A percentile compares a stretch with the other conserved stretches of the same genome.
phyloP scores from a whole-genome alignment of 176 grass and related monocot genomes.

The Themeda triandra region DNA sequence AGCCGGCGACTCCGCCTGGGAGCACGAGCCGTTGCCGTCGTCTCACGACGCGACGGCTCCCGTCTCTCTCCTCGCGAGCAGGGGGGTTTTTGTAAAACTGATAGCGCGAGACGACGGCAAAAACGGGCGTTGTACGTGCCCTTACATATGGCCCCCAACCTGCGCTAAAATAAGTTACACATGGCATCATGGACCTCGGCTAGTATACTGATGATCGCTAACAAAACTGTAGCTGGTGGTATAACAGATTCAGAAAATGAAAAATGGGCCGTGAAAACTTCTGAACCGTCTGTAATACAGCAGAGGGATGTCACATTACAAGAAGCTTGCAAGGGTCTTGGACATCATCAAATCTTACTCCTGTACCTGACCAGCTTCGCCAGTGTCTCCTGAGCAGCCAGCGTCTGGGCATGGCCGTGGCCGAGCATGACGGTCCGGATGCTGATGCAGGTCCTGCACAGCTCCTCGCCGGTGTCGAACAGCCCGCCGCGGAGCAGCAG shows the following conservation, averaged over 20 bases:
- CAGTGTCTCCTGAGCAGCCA: slow-evolving; percentile 88
- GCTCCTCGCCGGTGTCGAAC: slow-evolving; percentile 78
- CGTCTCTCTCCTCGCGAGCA: too few species aligned
- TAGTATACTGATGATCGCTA: slow-evolving; percentile 20
- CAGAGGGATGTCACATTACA: not conserved
- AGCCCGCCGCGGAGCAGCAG: slow-evolving; percentile 80
- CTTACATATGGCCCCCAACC: slow-evolving; percentile 28
- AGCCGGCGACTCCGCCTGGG: too few species aligned
- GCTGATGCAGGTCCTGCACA: slow-evolving; percentile 96
- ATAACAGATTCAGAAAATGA: slow-evolving; percentile 22
- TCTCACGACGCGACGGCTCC: too few species aligned
- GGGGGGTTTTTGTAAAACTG: too few species aligned
- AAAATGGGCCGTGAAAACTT: not conserved
- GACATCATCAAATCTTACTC: slow-evolving; percentile 48
- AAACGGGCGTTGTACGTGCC: too few species aligned
- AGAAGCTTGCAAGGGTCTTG: not conserved
- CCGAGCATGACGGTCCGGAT: slow-evolving; percentile 97
- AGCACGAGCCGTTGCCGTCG: too few species aligned
- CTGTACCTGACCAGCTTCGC: slow-evolving; percentile 94
- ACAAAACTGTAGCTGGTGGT: slow-evolving; percentile 48
- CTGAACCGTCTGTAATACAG: slow-evolving; percentile 1
- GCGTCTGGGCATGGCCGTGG: slow-evolving; percentile 69
- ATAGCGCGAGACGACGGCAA: too few species aligned
- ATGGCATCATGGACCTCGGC: slow-evolving; percentile 23
- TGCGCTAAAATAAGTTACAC: slow-evolving; percentile 14